Percentiles rank a stretch among this genome's conserved stretches.
phyloP scores from a whole-genome alignment of 305 asterid genomes.

The Fraxinus floribunda region DNA sequence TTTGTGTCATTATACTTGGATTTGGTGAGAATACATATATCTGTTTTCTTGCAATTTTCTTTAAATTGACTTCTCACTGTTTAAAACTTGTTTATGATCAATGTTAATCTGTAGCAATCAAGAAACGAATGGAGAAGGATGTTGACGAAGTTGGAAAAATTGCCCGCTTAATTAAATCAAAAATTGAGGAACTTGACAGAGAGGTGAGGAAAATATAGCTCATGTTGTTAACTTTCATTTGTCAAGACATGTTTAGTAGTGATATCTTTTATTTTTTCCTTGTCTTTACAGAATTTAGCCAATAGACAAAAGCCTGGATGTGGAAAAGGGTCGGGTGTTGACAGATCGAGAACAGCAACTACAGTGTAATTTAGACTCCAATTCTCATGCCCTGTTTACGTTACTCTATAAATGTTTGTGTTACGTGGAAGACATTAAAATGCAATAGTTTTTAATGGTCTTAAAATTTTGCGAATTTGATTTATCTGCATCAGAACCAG shows the following conservation, averaged over 20 bases:
- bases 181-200: constrained; percentile 88
- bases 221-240: constrained; percentile 18
- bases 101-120: constrained; percentile 62
- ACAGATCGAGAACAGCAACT: constrained; percentile 91
- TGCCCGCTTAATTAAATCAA: constrained; percentile 73
- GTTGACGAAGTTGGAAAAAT: constrained; percentile 97
- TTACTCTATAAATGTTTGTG: background rate
- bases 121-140: constrained; percentile 97
- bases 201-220: constrained; percentile 49
- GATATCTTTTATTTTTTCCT: constrained; percentile 12
- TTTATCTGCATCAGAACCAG: background rate
- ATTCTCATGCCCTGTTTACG: constrained; percentile 9
- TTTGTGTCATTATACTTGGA: background rate
- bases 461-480: background rate
- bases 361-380: constrained; percentile 63
- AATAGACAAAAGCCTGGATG: constrained; percentile 90
- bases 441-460: background rate
- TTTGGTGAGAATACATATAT: background rate
- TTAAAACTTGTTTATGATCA: constrained; percentile 14
- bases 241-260: background rate
- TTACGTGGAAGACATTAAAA: background rate
- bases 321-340: constrained; percentile 97
- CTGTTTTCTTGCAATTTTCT: background rate
- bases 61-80: background rate
- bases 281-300: constrained; percentile 64